Base-by-base conservation (phyloP, 2,329 filamentous ascomycete genomes). In the Podosphaera leucotricha region DNA sequence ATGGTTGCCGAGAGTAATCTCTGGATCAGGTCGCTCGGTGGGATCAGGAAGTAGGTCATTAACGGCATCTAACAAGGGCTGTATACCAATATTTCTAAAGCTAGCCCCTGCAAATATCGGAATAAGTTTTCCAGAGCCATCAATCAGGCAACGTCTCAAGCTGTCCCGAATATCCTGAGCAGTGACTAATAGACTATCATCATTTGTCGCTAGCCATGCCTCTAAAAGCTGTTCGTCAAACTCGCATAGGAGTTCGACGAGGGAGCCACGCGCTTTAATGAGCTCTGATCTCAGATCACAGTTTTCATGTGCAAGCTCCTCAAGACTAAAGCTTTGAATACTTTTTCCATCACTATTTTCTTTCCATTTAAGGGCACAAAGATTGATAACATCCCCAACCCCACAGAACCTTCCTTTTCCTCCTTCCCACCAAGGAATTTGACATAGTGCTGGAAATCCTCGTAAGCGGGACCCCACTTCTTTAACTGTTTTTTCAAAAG, bases 91-190 rank as follows among this genome's bases (percentile, higher is more conserved):
- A 51, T 95, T 93, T 37, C 80, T 75, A 60, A 95, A 85, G 59
- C 86, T 94, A 4, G 87, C 86, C 2, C 87, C 87, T 0, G 83
- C 83, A 60, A 93, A 92, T 0, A 94, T 71, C 0, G 87, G 87
- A 38, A 90, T 80, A 16, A 92, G 66, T n/a, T 64, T 66, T 43
- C 82, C 84, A 8, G 78, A 70, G 1, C 76, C 72, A 40, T 67
- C 66, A 5, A 77, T 66, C 5, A 92, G 72, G 35, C 76, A 77
- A 39, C 76, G 70, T 28, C 86, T 74, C 26, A 98, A 70, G 48
- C 80, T 81, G 44, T 75, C 67, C 47, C 78, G 75, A 47, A 95
- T 75, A 37, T 77, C 66, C 16, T 68, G 59, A 0, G 74, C 61
- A 0, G 78, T 65, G 6, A 95, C 73, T 1, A 69, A 67, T 4